Conservation (phyloP, 495 filamentous ascomycete species). For the Penicillium taxi region DNA sequence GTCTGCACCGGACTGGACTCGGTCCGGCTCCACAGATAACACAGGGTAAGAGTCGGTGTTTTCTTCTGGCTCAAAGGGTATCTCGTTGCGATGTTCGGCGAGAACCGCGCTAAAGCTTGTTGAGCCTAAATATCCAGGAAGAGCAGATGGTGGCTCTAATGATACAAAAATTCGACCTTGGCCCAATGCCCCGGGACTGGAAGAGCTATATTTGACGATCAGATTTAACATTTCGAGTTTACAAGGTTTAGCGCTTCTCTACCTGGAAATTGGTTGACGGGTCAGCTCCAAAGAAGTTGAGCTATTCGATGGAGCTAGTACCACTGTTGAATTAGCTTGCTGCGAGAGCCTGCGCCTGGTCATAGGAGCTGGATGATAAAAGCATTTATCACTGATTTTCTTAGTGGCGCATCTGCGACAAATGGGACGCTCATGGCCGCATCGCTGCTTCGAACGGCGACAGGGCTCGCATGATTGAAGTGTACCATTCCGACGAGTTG, state of each 20-base stretch:
- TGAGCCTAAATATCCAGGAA: slow-evolving; percentile 41
- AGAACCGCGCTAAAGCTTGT: slow-evolving; percentile 45
- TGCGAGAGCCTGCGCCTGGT: slow-evolving; percentile 22
- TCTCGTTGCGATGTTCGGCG: slow-evolving; percentile 31
- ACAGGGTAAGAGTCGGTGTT: slow-evolving; percentile 21
- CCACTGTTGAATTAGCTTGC: slow-evolving; percentile 6
- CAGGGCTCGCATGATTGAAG: slow-evolving; percentile 47
- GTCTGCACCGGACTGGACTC: slow-evolving; percentile 34
- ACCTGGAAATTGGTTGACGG: slow-evolving; percentile 23
- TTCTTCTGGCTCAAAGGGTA: slow-evolving; percentile 31
- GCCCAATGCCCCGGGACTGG: slow-evolving; percentile 23
- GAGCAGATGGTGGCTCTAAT: slow-evolving; percentile 20
- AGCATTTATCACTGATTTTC: slow-evolving; percentile 27
- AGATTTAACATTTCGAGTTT: not conserved
- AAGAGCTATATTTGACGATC: slow-evolving; percentile 12
- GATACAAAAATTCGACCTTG: slow-evolving; percentile 16
- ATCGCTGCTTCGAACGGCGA: slow-evolving; percentile 44
- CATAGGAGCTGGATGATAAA: slow-evolving; percentile 41
- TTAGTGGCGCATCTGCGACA: slow-evolving; percentile 31
- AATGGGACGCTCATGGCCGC: slow-evolving; percentile 36
- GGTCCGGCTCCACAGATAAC: slow-evolving; percentile 22
- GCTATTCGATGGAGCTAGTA: slow-evolving; percentile 11
- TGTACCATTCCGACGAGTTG: slow-evolving; percentile 39
- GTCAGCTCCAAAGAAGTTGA: no score
- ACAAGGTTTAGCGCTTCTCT: slow-evolving; percentile 2